Base-by-base conservation (phyloP, 1,284 basidiomycete species). In the Papiliotrema flavescens region DNA sequence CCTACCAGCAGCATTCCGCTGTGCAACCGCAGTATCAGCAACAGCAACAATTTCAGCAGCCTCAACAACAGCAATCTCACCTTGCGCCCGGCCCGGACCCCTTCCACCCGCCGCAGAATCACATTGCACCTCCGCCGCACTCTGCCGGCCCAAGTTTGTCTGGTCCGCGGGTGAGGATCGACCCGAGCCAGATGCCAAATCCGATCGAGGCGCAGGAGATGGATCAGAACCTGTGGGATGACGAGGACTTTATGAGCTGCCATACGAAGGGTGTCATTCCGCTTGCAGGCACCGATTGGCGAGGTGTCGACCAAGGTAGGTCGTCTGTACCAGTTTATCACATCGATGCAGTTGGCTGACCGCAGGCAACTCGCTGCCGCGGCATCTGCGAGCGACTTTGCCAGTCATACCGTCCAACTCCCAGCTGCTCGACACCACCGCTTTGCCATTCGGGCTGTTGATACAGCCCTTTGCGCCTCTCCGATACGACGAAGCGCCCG, bases 391-490 rank as follows among this genome's bases (percentile, higher is more conserved):
- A 2, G 69, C 84, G 42, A 84, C 87, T 5, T 84, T 86, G 3
- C 85, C 86, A 71, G 82, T 81, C 65, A 72, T 98, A 41, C 96
- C 96, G 2, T 82, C 83, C 54, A 86, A 89, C 2, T 85, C 87
- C 15, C 85, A 88, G 51, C 82, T 98, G 3, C 86, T 91, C 2
- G 80, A 83, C 5, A 86, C 92, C 20, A 91, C 92, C 51, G 83
- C 85, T 48, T 82, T 97, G 37, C 96, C 96, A 0, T 78, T 98
- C 43, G 88, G 85, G 8, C 84, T 93, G 1, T 78, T 92, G 23
- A 82, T 98, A 35, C 94, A 97, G 70, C 96, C 96, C 0, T 94
- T 98, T 66, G 90, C 90, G 0, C 86, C 89, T 54, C 80, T 85
- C 28, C 85, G 88, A 62, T 81, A 84, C n/a, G 82, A 86, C 47